Percentiles rank a stretch among this genome's conserved stretches.
Evolutionary conservation across 331 rosid genomes (phyloP).

Genomic region (Malus hybrid): DNA sequence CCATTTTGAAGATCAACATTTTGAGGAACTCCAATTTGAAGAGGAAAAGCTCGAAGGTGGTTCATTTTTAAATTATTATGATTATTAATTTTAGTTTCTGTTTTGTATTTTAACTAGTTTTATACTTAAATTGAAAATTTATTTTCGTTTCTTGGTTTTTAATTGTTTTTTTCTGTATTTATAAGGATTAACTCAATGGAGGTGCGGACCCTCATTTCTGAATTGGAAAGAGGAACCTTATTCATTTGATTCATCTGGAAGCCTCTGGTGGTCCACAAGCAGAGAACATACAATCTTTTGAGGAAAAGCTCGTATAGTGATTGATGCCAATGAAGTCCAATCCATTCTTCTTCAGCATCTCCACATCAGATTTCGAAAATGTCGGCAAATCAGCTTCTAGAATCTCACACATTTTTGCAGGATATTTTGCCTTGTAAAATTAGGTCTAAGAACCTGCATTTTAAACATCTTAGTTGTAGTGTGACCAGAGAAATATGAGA

Average conservation of each 20-base stretch:
- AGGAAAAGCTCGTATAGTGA: conserved; percentile 55
- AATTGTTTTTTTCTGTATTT: too few species aligned
- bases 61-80: too few species aligned
- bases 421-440: conserved; percentile 50
- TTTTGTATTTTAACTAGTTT: too few species aligned
- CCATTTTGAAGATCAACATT: too few species aligned
- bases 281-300: conserved; percentile 54
- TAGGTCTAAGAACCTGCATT: conserved; percentile 70
- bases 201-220: too few species aligned
- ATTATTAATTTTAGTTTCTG: too few species aligned
- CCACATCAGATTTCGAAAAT: conserved; percentile 29
- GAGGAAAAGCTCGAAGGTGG: too few species aligned
- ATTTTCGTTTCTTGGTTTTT: too few species aligned
- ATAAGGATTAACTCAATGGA: too few species aligned
- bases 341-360: conserved; percentile 35
- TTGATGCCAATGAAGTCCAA: conserved; percentile 74
- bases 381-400: conserved; percentile 35
- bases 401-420: conserved; percentile 49
- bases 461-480: background rate
- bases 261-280: conserved; percentile 41
- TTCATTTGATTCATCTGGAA: background rate
- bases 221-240: too few species aligned
- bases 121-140: too few species aligned
- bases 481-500: background rate
- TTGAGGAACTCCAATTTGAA: too few species aligned